phyloP scores from a whole-genome alignment of 352 stramenopile genomes.

The Phytophthora brassicae region DNA sequence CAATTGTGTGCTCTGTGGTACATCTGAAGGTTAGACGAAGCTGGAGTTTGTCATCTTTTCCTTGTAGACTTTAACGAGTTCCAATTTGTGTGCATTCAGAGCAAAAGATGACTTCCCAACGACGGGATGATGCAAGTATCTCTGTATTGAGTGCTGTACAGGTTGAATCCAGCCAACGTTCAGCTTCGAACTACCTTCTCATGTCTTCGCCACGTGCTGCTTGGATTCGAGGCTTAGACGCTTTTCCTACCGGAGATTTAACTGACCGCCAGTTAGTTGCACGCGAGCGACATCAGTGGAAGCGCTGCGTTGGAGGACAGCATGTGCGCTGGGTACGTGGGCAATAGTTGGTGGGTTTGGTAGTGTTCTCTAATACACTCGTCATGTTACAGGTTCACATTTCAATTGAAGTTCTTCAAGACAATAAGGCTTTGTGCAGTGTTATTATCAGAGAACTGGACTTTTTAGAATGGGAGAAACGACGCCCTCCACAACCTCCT shows the following conservation, averaged over 20 bases:
- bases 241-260: conserved; percentile 23
- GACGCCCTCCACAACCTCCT: neutral
- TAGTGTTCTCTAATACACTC: neutral
- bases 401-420: conserved; percentile 25
- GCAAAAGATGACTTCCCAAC: conserved; percentile 16
- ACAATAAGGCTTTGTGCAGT: conserved; percentile 31
- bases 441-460: conserved; percentile 39
- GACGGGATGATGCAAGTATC: conserved; percentile 13
- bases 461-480: conserved; percentile 33
- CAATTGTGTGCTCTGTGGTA: conserved; percentile 58
- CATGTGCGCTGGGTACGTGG: conserved; percentile 47
- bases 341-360: neutral
- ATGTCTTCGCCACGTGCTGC: conserved; percentile 31
- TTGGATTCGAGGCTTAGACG: conserved; percentile 13
- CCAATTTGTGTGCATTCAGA: too few species aligned
- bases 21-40: conserved; percentile 31
- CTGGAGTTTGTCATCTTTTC: neutral
- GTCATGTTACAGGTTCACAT: conserved; percentile 34
- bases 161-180: conserved; percentile 16
- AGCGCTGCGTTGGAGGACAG: conserved; percentile 48
- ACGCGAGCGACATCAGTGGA: conserved; percentile 68
- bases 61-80: too few species aligned
- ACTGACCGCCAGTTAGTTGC: conserved; percentile 60
- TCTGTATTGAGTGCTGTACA: conserved; percentile 15
- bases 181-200: conserved; percentile 33